A percentile compares a stretch with the other conserved stretches of the same genome.
Conservation (phyloP, 768 basidiomycete species). For the Rhizopogon sp. region DNA sequence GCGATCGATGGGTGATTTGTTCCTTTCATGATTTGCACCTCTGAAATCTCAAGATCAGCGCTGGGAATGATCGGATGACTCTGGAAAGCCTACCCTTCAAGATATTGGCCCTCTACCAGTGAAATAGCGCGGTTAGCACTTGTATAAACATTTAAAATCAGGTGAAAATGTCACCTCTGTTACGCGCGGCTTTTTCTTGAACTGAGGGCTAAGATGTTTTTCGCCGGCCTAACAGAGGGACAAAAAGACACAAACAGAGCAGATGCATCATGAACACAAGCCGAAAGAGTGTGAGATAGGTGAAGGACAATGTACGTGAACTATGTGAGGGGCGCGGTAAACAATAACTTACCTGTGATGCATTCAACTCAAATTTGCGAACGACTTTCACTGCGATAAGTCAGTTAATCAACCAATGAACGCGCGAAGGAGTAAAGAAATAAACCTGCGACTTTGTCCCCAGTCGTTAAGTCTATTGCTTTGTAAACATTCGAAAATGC, state of each 20-base stretch:
- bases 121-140: slow-evolving; percentile 15
- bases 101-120: slow-evolving; percentile 85
- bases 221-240: slow-evolving; percentile 68
- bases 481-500: slow-evolving; percentile 99
- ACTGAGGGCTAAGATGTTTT: slow-evolving; percentile 88
- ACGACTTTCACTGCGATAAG: slow-evolving; percentile 77
- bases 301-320: slow-evolving; percentile 20
- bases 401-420: slow-evolving; percentile 7
- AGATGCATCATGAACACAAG: slow-evolving; percentile 13
- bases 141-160: slow-evolving; percentile 10
- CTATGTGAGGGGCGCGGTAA: slow-evolving; percentile 15
- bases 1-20: slow-evolving; percentile 90
- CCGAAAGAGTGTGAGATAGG: slow-evolving; percentile 15
- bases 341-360: slow-evolving; percentile 73
- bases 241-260: slow-evolving; percentile 16
- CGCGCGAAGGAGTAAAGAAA: slow-evolving; percentile 9
- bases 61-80: neutral
- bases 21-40: slow-evolving; percentile 99
- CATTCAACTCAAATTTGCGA: slow-evolving; percentile 87
- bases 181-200: slow-evolving; percentile 96
- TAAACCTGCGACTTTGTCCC: slow-evolving; percentile 79
- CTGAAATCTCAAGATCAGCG: slow-evolving; percentile 33
- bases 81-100: slow-evolving; percentile 65
- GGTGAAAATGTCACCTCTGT: slow-evolving; percentile 74
- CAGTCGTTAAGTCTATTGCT: slow-evolving; percentile 70